A percentile compares a stretch with the other conserved stretches of the same genome.
Evolutionary conservation across 2,329 filamentous ascomycete species (phyloP).

Genomic region (Elsinoe arachidis): DNA sequence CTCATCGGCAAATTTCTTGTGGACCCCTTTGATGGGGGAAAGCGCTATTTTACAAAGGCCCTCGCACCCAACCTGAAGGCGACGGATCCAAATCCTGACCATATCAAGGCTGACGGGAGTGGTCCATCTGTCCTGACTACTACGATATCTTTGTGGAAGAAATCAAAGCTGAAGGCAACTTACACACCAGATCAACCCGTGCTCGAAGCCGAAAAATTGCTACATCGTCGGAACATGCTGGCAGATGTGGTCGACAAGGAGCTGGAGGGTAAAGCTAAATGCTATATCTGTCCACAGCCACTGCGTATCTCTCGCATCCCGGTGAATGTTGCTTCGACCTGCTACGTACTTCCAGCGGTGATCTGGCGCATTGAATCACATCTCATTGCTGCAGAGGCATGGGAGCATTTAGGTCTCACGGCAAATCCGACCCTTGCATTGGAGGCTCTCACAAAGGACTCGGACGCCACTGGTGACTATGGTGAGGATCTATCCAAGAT

Average conservation of each 20-base stretch:
- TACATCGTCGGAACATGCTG: conserved; percentile 74
- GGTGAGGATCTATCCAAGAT: conserved; percentile 47
- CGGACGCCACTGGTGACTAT: conserved; percentile 71
- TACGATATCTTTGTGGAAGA: conserved; percentile 65
- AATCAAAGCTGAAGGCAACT: conserved; percentile 41
- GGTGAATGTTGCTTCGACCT: conserved; percentile 59
- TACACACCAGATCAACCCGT: conserved; percentile 72
- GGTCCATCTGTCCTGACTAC: conserved; percentile 63
- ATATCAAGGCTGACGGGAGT: conserved; percentile 32
- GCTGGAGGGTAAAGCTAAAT: conserved; percentile 36
- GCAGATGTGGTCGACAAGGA: conserved; percentile 55
- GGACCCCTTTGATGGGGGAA: conserved; percentile 49
- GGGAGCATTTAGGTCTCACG: conserved; percentile 52
- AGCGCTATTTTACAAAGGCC: conserved; percentile 46
- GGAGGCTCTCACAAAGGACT: conserved; percentile 88
- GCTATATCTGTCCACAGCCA: conserved; percentile 66
- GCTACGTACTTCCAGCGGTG: conserved; percentile 70
- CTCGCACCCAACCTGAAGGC: conserved; percentile 49
- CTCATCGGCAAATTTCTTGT: conserved; percentile 46
- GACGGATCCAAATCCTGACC: conserved; percentile 54
- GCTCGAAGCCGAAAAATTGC: conserved; percentile 62
- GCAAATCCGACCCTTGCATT: conserved; percentile 64
- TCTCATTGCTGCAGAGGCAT: conserved; percentile 71
- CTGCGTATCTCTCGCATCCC: conserved; percentile 71
- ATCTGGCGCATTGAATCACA: conserved; percentile 76